Percentiles rank a stretch among this genome's conserved stretches.
Conservation (phyloP, 257 asterid species). For the Nicotiana paniculata region DNA sequence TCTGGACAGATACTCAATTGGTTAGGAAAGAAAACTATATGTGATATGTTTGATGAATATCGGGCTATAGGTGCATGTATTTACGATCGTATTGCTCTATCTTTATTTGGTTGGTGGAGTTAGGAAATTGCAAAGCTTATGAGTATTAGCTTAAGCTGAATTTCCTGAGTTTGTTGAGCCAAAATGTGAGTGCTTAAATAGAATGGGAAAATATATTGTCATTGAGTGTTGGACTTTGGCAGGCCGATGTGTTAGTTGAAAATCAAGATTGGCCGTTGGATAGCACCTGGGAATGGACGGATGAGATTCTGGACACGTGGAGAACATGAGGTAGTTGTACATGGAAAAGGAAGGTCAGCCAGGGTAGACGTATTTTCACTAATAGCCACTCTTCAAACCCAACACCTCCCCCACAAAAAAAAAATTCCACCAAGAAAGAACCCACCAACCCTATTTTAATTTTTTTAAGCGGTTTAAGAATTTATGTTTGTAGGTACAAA, state of each 20-base stretch:
- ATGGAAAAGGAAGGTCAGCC: not conserved
- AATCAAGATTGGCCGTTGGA: constrained; percentile 23
- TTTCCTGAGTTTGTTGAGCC: constrained; percentile 33
- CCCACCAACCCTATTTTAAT: not conserved
- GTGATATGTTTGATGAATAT: not conserved
- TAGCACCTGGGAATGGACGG: constrained; percentile 3
- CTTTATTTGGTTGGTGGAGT: not conserved
- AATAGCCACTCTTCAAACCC: not conserved
- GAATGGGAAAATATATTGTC: constrained; percentile 7
- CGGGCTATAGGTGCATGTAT: not conserved
- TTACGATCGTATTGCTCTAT: not conserved
- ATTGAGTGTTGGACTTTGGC: constrained; percentile 22
- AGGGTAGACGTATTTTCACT: not conserved
- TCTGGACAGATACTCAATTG: not conserved
- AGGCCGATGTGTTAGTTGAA: constrained; percentile 34
- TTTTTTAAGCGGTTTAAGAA: too few species aligned
- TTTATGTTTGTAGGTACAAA: too few species aligned
- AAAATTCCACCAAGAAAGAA: not conserved
- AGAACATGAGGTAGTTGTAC: not conserved
- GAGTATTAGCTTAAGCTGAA: constrained; percentile 17
- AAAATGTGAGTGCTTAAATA: constrained; percentile 26
- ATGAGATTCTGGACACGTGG: constrained; percentile 16
- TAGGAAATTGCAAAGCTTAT: constrained; percentile 30
- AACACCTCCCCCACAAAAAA: too few species aligned
- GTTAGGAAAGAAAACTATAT: not conserved